Conservation (phyloP, 2,329 filamentous ascomycete genomes). For the Ilyonectria destructans region DNA sequence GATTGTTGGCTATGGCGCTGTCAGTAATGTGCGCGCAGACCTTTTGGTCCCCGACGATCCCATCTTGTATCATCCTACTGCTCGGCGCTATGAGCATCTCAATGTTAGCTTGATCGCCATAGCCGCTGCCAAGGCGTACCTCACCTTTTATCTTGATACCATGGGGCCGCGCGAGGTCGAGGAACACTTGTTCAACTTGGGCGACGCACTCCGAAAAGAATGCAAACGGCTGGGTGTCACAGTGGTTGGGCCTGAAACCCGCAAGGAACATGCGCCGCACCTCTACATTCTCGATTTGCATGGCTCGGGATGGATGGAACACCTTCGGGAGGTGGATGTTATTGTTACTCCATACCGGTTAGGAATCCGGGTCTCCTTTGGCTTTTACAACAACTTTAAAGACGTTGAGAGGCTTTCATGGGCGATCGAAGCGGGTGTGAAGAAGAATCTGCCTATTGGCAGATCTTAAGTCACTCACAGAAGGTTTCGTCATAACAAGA, state of each 20-base stretch:
- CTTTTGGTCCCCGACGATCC: conserved; percentile 38
- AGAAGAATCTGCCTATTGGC: conserved; percentile 6
- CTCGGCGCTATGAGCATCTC: conserved; percentile 52
- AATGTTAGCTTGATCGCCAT: conserved; percentile 49
- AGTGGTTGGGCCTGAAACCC: conserved; percentile 43
- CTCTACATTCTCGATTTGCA: conserved; percentile 49
- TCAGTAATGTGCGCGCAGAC: conserved; percentile 39
- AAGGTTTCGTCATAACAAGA: too few relatives aligned
- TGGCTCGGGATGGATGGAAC: conserved; percentile 41
- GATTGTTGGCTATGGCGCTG: conserved; percentile 47
- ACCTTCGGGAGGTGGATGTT: conserved; percentile 36
- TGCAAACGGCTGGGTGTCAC: conserved; percentile 42
- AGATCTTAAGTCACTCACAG: neutral
- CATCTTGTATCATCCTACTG: conserved; percentile 43
- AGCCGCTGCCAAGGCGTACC: conserved; percentile 45
- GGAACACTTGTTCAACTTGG: conserved; percentile 44
- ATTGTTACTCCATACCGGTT: conserved; percentile 46
- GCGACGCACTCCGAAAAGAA: conserved; percentile 39
- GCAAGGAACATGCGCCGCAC: conserved; percentile 48
- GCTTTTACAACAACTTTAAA: conserved; percentile 30
- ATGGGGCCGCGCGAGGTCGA: conserved; percentile 47
- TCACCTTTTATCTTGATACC: conserved; percentile 48
- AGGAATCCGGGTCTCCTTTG: conserved; percentile 47
- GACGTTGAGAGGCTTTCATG: conserved; percentile 23
- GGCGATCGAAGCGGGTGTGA: conserved; percentile 5